Conservation (phyloP, 345 rosid genomes). For the Trapa incisa region DNA sequence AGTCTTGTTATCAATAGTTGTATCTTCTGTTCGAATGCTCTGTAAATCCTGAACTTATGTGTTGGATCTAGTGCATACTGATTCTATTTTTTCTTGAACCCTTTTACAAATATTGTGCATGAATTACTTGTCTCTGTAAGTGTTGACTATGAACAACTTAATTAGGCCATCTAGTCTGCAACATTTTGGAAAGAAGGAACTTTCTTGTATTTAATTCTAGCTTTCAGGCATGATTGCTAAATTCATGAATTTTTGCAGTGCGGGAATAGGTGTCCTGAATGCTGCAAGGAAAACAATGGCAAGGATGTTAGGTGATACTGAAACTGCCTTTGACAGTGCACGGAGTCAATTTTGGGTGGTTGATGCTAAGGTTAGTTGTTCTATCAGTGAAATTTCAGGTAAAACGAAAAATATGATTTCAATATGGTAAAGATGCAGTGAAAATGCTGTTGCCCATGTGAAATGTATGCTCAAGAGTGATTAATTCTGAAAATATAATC, state of each 20-base stretch:
- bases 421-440: neutral
- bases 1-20: neutral
- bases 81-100: too few relatives aligned
- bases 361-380: constrained; percentile 65
- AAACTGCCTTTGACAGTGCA: constrained; percentile 79
- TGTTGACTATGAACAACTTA: neutral
- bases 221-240: constrained; percentile 9
- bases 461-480: neutral
- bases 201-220: neutral
- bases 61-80: neutral
- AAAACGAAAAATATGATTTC: neutral
- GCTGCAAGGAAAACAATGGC: constrained; percentile 98
- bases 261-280: constrained; percentile 95
- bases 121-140: neutral
- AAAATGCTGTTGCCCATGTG: neutral
- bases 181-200: neutral
- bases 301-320: constrained; percentile 84
- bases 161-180: neutral
- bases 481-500: neutral
- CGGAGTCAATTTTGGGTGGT: constrained; percentile 95
- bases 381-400: neutral
- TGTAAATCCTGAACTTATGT: neutral
- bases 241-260: constrained; percentile 41
- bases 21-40: neutral
- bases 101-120: neutral